Percentiles rank a stretch among this genome's conserved stretches.
phyloP scores from a whole-genome alignment of 495 filamentous ascomycete species.

The Rhizodiscina lignyota region DNA sequence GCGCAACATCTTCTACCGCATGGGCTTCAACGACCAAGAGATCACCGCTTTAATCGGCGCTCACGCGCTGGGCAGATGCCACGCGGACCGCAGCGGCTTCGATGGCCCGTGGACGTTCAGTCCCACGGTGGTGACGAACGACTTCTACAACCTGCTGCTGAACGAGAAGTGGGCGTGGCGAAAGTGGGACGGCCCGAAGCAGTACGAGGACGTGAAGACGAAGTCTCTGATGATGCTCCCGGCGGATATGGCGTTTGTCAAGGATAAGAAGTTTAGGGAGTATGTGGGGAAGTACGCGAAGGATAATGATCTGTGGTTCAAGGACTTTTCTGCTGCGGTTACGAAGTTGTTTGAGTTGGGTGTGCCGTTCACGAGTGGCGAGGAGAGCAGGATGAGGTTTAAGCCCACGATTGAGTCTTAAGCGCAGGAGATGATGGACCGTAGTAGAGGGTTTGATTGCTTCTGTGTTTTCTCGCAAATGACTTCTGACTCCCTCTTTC shows the following conservation, averaged over 20 bases:
- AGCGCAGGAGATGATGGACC: no score
- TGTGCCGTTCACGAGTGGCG: constrained; percentile 63
- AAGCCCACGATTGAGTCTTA: no score
- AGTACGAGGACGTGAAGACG: constrained; percentile 71
- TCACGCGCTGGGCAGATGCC: constrained; percentile 86
- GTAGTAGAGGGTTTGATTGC: no score
- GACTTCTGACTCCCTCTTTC: no score
- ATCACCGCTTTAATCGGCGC: constrained; percentile 84
- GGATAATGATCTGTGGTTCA: constrained; percentile 84
- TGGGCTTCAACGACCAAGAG: constrained; percentile 96
- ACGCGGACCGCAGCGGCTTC: constrained; percentile 76
- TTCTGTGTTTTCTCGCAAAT: no score
- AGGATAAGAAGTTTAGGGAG: constrained; percentile 75
- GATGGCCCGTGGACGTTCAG: constrained; percentile 94
- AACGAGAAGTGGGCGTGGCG: constrained; percentile 83
- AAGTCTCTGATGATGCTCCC: constrained; percentile 96
- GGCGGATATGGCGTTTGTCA: constrained; percentile 70
- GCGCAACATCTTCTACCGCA: constrained; percentile 84
- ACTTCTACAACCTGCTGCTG: constrained; percentile 75
- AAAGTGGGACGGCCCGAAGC: constrained; percentile 85
- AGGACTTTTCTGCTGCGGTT: constrained; percentile 69
- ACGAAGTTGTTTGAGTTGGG: constrained; percentile 84
- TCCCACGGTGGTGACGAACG: constrained; percentile 86
- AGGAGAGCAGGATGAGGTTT: constrained; percentile 56
- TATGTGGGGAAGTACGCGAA: constrained; percentile 84